Percentiles rank a stretch among this genome's conserved stretches.
Evolutionary conservation across 164 flowering plant species (phyloP).

Genomic region (Stephania cephalantha): DNA sequence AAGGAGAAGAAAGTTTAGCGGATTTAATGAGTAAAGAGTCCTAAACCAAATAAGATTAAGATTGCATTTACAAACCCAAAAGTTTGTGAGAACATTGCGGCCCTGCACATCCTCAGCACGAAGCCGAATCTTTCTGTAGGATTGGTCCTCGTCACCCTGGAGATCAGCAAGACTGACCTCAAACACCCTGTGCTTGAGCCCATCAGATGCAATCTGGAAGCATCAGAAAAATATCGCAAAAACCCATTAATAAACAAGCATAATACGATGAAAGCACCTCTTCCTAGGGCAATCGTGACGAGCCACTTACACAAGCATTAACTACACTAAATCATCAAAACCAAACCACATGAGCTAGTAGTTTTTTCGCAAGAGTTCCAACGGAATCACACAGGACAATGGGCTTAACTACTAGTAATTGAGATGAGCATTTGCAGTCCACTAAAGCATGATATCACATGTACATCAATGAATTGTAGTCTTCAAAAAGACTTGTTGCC

Average conservation of each 20-base stretch:
- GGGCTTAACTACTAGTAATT: not conserved
- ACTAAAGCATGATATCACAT: not conserved
- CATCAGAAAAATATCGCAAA: not conserved
- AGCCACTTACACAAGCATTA: not conserved
- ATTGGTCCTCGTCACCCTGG: conserved; percentile 34
- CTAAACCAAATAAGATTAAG: not conserved
- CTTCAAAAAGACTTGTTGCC: not conserved
- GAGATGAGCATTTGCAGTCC: not conserved
- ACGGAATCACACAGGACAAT: not conserved
- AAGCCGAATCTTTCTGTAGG: conserved; percentile 32
- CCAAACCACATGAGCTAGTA: not conserved
- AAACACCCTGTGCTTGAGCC: conserved; percentile 35
- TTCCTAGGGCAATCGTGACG: not conserved
- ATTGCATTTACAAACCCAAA: conserved; percentile 18
- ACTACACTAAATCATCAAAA: not conserved
- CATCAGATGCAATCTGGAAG: conserved; percentile 35
- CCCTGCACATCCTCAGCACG: conserved; percentile 39
- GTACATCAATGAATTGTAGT: not conserved
- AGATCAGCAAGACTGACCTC: conserved; percentile 34
- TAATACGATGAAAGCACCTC: not conserved
- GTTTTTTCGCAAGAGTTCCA: not conserved
- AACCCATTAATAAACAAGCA: not conserved
- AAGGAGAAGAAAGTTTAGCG: not conserved
- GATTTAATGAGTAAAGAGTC: conserved; percentile 2
- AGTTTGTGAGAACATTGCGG: conserved; percentile 35